phyloP scores from a whole-genome alignment of 352 stramenopile species.

The Phytophthora agathidicida region DNA sequence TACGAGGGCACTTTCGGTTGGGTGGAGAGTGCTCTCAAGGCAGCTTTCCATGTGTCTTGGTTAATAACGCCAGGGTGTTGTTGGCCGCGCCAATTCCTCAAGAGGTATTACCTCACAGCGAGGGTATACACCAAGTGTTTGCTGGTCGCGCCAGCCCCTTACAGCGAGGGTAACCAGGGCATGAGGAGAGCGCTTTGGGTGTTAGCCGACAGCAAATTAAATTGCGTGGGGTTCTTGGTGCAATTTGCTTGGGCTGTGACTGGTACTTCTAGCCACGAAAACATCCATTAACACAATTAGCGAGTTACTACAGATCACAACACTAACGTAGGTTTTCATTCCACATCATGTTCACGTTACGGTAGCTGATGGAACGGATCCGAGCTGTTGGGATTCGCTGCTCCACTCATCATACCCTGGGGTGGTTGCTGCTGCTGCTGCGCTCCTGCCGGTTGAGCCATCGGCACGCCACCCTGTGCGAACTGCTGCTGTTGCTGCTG shows the following conservation, averaged over 20 bases:
- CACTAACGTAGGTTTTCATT: background rate
- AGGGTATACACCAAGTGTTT: no score
- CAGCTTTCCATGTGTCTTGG: background rate
- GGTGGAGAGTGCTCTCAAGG: slow-evolving; percentile 17
- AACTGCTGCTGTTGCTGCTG: slow-evolving; percentile 36
- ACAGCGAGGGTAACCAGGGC: slow-evolving; percentile 2
- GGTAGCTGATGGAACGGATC: slow-evolving; percentile 33
- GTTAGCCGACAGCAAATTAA: no score
- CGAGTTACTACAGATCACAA: no score
- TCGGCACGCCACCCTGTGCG: slow-evolving; percentile 11
- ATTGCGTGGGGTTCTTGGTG: no score
- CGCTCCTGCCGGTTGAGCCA: slow-evolving; percentile 10
- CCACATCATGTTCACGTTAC: slow-evolving; percentile 17
- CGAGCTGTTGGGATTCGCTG: slow-evolving; percentile 15
- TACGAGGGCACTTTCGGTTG: background rate
- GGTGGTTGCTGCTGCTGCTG: slow-evolving; percentile 12
- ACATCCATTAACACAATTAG: no score
- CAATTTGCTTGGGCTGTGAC: no score
- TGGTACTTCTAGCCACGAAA: no score
- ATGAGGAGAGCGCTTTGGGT: no score
- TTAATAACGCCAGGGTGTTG: no score
- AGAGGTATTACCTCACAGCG: no score
- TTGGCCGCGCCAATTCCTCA: no score
- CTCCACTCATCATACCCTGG: slow-evolving; percentile 6
- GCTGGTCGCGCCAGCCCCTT: no score